A percentile compares a stretch with the other conserved stretches of the same genome.
Conservation (phyloP, 345 rosid genomes). For the Citrus mangshanensis region DNA sequence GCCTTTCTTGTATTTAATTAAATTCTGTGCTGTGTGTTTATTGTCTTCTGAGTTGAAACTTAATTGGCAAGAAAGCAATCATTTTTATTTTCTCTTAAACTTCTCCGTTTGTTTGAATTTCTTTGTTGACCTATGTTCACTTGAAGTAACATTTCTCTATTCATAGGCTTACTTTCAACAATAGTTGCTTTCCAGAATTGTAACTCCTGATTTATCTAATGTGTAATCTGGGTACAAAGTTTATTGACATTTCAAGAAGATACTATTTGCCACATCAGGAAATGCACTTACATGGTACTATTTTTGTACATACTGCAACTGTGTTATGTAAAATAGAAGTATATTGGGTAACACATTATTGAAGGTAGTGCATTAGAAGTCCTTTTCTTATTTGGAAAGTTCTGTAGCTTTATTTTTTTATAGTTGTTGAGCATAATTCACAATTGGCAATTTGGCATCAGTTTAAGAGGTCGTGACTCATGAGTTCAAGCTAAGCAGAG, state of each 20-base stretch:
- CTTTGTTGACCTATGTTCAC: not conserved
- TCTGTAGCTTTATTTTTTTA: not conserved
- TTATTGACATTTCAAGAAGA: not conserved
- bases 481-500: not conserved
- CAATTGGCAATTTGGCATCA: not conserved
- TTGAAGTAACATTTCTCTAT: not conserved
- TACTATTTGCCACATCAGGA: not conserved
- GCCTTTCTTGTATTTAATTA: conserved; percentile 21
- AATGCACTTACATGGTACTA: not conserved
- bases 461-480: not conserved
- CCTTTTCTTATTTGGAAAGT: not conserved
- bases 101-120: not conserved
- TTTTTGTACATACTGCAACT: not conserved
- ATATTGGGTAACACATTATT: not conserved
- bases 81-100: not conserved
- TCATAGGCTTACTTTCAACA: not conserved
- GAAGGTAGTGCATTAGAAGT: not conserved
- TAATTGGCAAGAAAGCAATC: conserved; percentile 16
- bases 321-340: not conserved
- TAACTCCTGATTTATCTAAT: not conserved
- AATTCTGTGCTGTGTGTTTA: conserved; percentile 27
- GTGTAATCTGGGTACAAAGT: not conserved
- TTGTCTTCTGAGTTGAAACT: conserved; percentile 29
- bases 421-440: not conserved
- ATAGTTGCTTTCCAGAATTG: not conserved